Conservation (phyloP, 2,329 filamentous ascomycete species). For the Hypoxylon sp. region DNA sequence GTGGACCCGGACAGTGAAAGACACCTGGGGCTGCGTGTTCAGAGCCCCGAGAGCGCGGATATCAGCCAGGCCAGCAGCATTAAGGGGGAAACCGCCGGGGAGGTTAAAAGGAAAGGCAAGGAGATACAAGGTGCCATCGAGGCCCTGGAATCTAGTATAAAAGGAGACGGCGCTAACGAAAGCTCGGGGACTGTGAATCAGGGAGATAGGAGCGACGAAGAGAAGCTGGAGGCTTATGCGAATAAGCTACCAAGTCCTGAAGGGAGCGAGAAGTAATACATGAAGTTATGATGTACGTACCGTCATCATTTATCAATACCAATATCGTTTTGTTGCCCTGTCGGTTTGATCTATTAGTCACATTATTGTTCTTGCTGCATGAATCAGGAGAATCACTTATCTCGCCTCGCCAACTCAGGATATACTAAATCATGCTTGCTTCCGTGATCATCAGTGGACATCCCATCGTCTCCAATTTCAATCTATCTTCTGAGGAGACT, state of each 20-base stretch:
- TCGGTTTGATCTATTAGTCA: too few species aligned
- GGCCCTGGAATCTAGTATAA: slow-evolving; percentile 31
- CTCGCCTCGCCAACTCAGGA: too few species aligned
- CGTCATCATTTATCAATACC: slow-evolving; percentile 1
- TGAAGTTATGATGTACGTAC: neutral
- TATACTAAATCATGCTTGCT: too few species aligned
- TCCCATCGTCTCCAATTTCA: too few species aligned
- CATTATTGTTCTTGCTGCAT: neutral
- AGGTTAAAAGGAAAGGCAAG: slow-evolving; percentile 31
- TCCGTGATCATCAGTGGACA: too few species aligned
- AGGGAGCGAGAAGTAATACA: slow-evolving; percentile 27
- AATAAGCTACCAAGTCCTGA: slow-evolving; percentile 44
- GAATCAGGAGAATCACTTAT: too few species aligned
- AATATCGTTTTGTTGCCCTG: too few species aligned
- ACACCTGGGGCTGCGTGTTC: slow-evolving; percentile 72
- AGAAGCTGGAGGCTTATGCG: slow-evolving; percentile 41
- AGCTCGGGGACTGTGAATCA: slow-evolving; percentile 7
- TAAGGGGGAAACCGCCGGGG: slow-evolving; percentile 48
- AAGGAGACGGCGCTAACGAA: slow-evolving; percentile 15
- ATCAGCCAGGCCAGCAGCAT: slow-evolving; percentile 79
- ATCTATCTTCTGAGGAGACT: too few species aligned
- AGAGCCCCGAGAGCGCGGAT: slow-evolving; percentile 70
- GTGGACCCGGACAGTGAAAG: slow-evolving; percentile 62
- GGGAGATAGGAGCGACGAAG: slow-evolving; percentile 22
- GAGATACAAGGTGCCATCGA: slow-evolving; percentile 39